phyloP scores from a whole-genome alignment of 148 eudicot species.

The Rhododendron henanense region DNA sequence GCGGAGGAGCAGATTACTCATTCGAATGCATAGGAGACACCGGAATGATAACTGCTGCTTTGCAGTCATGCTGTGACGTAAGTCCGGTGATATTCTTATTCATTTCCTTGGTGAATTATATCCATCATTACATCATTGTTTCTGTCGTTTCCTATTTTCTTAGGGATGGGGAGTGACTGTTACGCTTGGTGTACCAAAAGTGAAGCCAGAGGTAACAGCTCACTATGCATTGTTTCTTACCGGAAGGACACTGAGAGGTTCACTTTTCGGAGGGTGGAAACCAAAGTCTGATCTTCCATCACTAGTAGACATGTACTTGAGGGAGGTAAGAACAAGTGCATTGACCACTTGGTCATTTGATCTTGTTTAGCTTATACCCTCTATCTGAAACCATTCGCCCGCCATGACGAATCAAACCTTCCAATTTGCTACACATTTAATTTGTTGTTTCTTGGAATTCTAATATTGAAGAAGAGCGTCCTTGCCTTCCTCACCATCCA shows the following conservation, averaged over 20 bases:
- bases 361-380: not conserved
- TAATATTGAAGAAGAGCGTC: not conserved
- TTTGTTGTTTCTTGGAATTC: not conserved
- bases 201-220: conserved; percentile 68
- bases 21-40: conserved; percentile 96
- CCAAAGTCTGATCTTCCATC: conserved; percentile 92
- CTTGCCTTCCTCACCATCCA: not conserved
- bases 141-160: not conserved
- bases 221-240: conserved; percentile 69
- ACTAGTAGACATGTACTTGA: conserved; percentile 77
- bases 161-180: conserved; percentile 98
- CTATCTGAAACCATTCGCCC: not conserved
- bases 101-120: not conserved
- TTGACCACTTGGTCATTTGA: not conserved
- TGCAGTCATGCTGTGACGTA: conserved; percentile 90
- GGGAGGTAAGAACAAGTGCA: conserved; percentile 41
- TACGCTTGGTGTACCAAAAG: conserved; percentile 94
- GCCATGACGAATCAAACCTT: not conserved
- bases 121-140: not conserved
- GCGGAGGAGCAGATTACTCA: conserved; percentile 94
- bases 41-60: conserved; percentile 60
- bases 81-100: conserved; percentile 8
- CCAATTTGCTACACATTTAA: not conserved
- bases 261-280: conserved; percentile 95
- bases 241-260: conserved; percentile 83